These are phyloP conservation scores for Volvariella surrecta DNA, from an alignment of 1,284 basidiomycete species.

Conservation along the genomic window DNA sequence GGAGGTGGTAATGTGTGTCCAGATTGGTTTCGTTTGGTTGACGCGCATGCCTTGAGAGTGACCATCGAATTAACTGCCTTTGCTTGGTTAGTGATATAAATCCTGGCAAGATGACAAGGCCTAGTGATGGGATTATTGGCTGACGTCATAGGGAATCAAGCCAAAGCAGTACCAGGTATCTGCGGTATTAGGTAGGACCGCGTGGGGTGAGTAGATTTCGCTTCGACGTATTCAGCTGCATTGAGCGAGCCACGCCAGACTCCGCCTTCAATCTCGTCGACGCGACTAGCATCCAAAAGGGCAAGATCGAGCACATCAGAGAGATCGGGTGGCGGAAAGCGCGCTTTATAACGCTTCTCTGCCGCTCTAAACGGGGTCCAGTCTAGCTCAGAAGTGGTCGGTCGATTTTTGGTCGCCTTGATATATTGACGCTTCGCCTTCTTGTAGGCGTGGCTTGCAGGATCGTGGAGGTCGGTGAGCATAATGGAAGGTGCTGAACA, in stretches of 20 bases:
- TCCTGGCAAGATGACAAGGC: constrained; percentile 72
- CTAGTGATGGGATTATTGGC: constrained; percentile 28
- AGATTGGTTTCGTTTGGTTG: constrained; percentile 83
- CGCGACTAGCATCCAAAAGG: constrained; percentile 28
- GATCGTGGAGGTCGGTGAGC: constrained; percentile 25
- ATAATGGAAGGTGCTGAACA: constrained; percentile 11
- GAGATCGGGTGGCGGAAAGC: constrained; percentile 69
- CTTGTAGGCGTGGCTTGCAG: constrained; percentile 47
- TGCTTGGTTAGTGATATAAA: constrained; percentile 60
- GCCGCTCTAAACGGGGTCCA: constrained; percentile 69
- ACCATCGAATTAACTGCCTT: constrained; percentile 56
- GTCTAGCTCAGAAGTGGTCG: constrained; percentile 29
- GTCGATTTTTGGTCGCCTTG: constrained; percentile 52
- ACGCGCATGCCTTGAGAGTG: constrained; percentile 66
- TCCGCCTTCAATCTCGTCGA: constrained; percentile 31
- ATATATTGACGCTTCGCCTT: constrained; percentile 50
- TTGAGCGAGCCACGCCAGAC: constrained; percentile 39
- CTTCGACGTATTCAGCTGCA: constrained; percentile 24
- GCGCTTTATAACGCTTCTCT: constrained; percentile 71
- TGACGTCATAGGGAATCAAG: constrained; percentile 7
- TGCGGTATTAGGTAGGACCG: constrained; percentile 43
- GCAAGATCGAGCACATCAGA: constrained; percentile 59
- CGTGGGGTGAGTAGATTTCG: constrained; percentile 12
- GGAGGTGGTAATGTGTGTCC: constrained; percentile 75
- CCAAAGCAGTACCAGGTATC: constrained; percentile 42